Evolutionary conservation across 352 stramenopile species (phyloP), one percentile per base, ranked within the genome.

Genomic region (Globisporangium nagaii): DNA sequence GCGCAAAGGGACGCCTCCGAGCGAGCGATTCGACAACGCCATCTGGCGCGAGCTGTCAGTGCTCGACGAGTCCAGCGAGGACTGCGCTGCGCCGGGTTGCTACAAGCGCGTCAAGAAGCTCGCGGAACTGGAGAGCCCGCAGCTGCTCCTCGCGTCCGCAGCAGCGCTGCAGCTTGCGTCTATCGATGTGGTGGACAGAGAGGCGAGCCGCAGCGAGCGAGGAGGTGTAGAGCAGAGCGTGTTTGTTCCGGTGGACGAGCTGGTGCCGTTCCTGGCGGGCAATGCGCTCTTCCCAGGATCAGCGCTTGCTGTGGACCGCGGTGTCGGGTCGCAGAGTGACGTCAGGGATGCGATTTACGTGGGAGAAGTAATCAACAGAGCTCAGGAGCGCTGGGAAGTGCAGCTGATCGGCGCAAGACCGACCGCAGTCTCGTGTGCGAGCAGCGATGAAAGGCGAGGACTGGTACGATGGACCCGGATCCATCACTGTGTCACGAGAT

Each of bases 321-420:
- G 11, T 10, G 37, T 4, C 37, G 45, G 2, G 45, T 41, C 89
- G 15, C 86, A 96, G 53, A 96, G 88, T 70, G 97, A 97, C 60
- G 95, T 84, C 40, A 88, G 88, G 34, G 86, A 96, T 61, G 89
- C 90, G 7, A 76, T 97, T 41, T 96, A 93, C 63, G 58, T 97
- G 13, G 90, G 88, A 25, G 88, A 97, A 66, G 73, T 95, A 27
- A 70, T 88, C 30, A 52, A 51, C n/a, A 46, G 65, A 5, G 49
- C 66, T 0, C 58, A 58, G n/a, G 56, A 75, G 44, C 60, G 86
- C 12, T 97, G 86, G 66, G 96, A 99, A 71, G 67, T 99, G 44
- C 97, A 99, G 67, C 72, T 99, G 13, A 99, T 99, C 60, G 96
- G 97, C 9, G 93, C 88, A 1, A 96, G 97, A 0, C 84, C 83